Conservation (phyloP, 2,329 filamentous ascomycete genomes). For the Cryphonectria parasitica region DNA sequence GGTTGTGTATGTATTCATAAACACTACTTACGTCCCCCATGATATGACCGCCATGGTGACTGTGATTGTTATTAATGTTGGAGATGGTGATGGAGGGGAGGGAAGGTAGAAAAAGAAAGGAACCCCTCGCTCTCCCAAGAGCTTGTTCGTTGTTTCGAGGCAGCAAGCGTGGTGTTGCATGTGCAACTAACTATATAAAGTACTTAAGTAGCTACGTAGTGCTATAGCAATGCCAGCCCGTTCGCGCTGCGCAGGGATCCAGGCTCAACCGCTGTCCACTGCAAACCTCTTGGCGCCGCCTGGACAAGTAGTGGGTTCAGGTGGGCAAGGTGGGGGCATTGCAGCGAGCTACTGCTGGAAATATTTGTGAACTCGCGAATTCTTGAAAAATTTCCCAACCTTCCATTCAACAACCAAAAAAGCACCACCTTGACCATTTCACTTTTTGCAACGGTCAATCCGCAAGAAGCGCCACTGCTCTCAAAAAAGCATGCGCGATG, state of each 20-base stretch:
- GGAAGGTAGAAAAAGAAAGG: conserved; percentile 8
- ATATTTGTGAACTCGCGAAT: neutral
- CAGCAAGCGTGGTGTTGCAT: neutral
- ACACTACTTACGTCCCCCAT: conserved; percentile 53
- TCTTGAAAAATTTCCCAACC: conserved; percentile 5
- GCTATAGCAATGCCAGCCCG: neutral
- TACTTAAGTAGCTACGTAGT: neutral
- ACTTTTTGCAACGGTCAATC: neutral
- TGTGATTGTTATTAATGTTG: conserved; percentile 22
- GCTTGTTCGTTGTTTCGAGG: neutral
- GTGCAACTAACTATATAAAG: neutral
- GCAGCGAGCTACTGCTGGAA: neutral
- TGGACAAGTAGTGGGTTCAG: neutral
- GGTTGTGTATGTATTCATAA: neutral
- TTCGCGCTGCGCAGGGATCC: neutral
- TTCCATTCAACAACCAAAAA: neutral
- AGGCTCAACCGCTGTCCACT: neutral
- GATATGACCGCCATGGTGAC: conserved; percentile 43
- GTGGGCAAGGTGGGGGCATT: neutral
- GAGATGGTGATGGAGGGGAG: neutral
- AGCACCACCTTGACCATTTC: neutral
- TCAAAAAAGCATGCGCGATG: neutral
- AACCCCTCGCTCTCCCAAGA: neutral
- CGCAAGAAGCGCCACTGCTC: neutral
- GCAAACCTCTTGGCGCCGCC: conserved; percentile 2